These are phyloP conservation scores for Boletus sp. DNA, from an alignment of 768 basidiomycete genomes.

Conservation along the genomic window DNA sequence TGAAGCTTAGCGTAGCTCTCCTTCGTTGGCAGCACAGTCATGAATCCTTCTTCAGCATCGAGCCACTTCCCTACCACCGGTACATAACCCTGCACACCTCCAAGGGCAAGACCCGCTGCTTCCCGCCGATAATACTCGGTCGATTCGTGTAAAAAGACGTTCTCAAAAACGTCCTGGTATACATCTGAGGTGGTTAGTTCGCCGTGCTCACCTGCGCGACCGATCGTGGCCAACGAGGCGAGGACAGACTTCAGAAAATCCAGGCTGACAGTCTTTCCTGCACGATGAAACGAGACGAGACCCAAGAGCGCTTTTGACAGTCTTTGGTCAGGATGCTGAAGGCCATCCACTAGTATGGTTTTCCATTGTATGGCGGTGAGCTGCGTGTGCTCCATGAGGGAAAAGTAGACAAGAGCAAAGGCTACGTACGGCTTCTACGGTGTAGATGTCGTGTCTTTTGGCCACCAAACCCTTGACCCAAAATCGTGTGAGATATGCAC, in stretches of 20 bases:
- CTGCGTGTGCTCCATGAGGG: neutral
- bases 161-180: neutral
- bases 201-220: neutral
- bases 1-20: neutral
- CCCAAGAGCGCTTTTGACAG: neutral
- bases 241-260: neutral
- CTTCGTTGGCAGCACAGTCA: neutral
- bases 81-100: neutral
- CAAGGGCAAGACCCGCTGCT: neutral
- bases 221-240: neutral
- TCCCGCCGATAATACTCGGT: neutral
- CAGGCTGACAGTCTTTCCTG: neutral
- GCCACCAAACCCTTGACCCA: neutral
- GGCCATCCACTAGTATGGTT: neutral
- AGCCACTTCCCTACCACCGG: neutral
- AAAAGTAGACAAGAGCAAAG: neutral
- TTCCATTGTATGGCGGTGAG: neutral
- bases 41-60: neutral
- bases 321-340: neutral
- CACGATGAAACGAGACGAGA: neutral
- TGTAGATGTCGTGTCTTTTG: neutral
- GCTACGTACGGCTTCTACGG: neutral
- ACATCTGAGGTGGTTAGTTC: neutral
- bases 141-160: neutral
- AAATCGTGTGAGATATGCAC: neutral